Percentiles rank a stretch among this genome's conserved stretches.
Conservation (phyloP, 768 basidiomycete species). For the Kwoniella dejecticola region DNA sequence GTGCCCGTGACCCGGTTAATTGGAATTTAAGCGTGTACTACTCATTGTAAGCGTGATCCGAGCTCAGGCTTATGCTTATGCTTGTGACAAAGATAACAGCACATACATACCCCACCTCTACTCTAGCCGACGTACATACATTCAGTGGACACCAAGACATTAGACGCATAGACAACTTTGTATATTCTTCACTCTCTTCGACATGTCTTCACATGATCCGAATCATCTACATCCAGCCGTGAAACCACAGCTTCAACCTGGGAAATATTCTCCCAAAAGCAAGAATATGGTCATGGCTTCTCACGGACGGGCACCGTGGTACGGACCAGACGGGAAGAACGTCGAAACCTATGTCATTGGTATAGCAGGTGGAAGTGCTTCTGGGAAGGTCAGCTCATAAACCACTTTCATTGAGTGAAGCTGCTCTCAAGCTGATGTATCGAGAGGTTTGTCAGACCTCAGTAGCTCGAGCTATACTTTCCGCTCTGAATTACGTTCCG, state of each 20-base stretch:
- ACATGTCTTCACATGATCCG: not conserved
- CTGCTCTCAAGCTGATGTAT: not conserved
- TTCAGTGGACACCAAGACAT: no score
- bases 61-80: no score
- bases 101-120: no score
- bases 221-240: slow-evolving; percentile 6
- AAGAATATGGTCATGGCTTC: slow-evolving; percentile 50
- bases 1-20: not conserved
- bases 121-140: no score
- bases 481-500: slow-evolving; percentile 55
- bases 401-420: not conserved
- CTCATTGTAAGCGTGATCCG: no score
- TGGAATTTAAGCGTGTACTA: not conserved
- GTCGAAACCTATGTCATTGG: slow-evolving; percentile 57
- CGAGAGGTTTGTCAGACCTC: slow-evolving; percentile 41
- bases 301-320: slow-evolving; percentile 56
- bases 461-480: slow-evolving; percentile 56
- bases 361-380: slow-evolving; percentile 58
- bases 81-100: no score
- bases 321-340: slow-evolving; percentile 55
- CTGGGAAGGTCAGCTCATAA: slow-evolving; percentile 54
- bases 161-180: no score
- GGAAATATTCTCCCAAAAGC: not conserved
- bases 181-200: no score
- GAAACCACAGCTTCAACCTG: slow-evolving; percentile 2